These are phyloP conservation scores for Aspergillus pseudonomiae DNA, from an alignment of 2,329 filamentous ascomycete species.

Conservation along the genomic window DNA sequence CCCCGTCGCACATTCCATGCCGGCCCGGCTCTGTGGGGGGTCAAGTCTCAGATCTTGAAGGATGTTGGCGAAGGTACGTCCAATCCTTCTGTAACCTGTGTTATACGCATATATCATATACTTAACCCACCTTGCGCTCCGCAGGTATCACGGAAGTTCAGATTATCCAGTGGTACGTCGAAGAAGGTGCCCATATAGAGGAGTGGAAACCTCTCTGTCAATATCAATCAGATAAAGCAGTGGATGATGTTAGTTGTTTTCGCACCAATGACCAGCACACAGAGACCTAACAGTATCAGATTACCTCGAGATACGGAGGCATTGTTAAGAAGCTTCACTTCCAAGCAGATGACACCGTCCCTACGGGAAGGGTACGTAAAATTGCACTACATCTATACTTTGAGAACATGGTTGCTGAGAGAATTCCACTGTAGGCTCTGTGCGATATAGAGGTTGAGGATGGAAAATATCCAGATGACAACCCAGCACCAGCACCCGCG, in stretches of 20 bases:
- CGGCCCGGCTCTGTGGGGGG: constrained; percentile 36
- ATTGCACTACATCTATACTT: neutral
- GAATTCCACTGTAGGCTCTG: constrained; percentile 63
- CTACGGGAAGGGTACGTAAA: constrained; percentile 70
- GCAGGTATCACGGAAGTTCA: constrained; percentile 96
- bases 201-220: constrained; percentile 98
- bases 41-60: constrained; percentile 45
- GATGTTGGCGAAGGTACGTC: constrained; percentile 47
- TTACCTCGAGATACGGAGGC: constrained; percentile 92
- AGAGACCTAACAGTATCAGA: constrained; percentile 61
- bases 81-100: neutral
- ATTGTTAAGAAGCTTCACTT: constrained; percentile 97
- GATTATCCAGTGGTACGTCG: constrained; percentile 99
- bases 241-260: constrained; percentile 54
- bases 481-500: constrained; percentile 28
- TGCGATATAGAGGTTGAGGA: constrained; percentile 93
- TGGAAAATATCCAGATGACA: constrained; percentile 67
- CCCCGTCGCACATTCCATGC: constrained; percentile 41
- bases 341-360: constrained; percentile 93
- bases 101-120: neutral
- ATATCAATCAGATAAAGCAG: constrained; percentile 96
- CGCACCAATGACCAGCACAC: neutral
- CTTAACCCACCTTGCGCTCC: constrained; percentile 23
- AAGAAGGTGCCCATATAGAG: constrained; percentile 91
- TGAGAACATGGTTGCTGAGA: constrained; percentile 14